Evolutionary conservation across 1,284 basidiomycete species (phyloP).

Genomic region (Tylopilus orsonianus): DNA sequence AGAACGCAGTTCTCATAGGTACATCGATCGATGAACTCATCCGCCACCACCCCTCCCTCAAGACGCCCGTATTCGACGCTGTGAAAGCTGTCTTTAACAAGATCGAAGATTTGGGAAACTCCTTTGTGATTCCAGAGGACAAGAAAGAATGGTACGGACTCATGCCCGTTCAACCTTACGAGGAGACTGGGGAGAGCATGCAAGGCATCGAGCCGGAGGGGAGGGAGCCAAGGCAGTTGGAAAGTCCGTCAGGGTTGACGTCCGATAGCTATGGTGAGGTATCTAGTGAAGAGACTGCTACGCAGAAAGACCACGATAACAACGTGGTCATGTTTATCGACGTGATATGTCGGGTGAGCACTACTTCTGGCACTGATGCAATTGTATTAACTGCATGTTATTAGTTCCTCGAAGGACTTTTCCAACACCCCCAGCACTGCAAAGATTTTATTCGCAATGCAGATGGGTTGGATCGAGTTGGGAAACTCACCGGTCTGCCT

Average conservation of each 20-base stretch:
- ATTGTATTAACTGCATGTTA: slow-evolving; percentile 10
- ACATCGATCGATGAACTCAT: slow-evolving; percentile 93
- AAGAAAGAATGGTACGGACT: slow-evolving; percentile 68
- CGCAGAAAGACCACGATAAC: slow-evolving; percentile 65
- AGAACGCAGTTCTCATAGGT: slow-evolving; percentile 88
- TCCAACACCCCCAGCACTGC: slow-evolving; percentile 89
- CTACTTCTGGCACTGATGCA: not conserved
- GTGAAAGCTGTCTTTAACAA: slow-evolving; percentile 68
- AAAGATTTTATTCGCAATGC: slow-evolving; percentile 83
- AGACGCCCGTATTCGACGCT: slow-evolving; percentile 75
- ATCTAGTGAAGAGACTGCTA: slow-evolving; percentile 40
- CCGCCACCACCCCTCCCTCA: slow-evolving; percentile 91
- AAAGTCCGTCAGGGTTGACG: slow-evolving; percentile 26
- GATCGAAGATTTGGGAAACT: slow-evolving; percentile 72
- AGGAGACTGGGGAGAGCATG: slow-evolving; percentile 51
- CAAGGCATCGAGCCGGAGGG: slow-evolving; percentile 42
- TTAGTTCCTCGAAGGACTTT: slow-evolving; percentile 90
- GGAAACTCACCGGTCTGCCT: slow-evolving; percentile 78
- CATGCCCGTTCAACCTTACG: slow-evolving; percentile 36
- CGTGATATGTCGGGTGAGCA: slow-evolving; percentile 65
- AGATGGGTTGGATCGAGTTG: slow-evolving; percentile 76
- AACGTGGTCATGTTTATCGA: slow-evolving; percentile 75
- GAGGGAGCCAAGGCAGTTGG: slow-evolving; percentile 17
- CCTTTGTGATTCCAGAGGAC: slow-evolving; percentile 56
- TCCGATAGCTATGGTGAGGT: slow-evolving; percentile 30